A percentile compares a stretch with the other conserved stretches of the same genome.
These are phyloP conservation scores for Globisporangium alternatum DNA, from an alignment of 352 stramenopile species.

Conservation along the genomic window DNA sequence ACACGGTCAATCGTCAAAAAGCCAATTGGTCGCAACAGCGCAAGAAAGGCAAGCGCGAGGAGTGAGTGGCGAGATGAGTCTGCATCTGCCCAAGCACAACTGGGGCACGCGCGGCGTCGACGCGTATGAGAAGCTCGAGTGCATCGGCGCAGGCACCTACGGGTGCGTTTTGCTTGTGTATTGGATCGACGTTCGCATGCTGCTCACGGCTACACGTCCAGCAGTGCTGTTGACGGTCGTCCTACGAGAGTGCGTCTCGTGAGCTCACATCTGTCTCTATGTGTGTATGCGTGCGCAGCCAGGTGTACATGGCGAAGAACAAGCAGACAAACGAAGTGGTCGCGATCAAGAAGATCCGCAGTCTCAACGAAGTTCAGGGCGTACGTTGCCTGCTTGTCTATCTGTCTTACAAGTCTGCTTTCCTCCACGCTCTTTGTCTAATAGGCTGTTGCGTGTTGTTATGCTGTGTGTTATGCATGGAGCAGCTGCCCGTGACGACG, in stretches of 20 bases:
- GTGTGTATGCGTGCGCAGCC: conserved; percentile 26
- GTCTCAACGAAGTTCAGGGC: conserved; percentile 87
- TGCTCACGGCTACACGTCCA: background rate
- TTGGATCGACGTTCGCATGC: background rate
- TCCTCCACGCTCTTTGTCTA: background rate
- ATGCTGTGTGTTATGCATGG: background rate
- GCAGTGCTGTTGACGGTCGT: background rate
- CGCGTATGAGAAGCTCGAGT: conserved; percentile 88
- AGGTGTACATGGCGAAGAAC: conserved; percentile 90
- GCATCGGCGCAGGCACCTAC: conserved; percentile 88
- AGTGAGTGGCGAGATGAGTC: conserved; percentile 47
- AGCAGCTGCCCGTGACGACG: conserved; percentile 91
- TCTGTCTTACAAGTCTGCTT: background rate
- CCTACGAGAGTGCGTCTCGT: background rate
- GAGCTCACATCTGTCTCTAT: background rate
- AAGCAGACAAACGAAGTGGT: conserved; percentile 82
- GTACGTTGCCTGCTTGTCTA: conserved; percentile 31
- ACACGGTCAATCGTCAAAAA: background rate
- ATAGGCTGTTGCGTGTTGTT: background rate
- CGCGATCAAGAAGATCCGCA: conserved; percentile 91
- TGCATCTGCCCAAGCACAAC: conserved; percentile 81
- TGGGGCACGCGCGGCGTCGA: conserved; percentile 84
- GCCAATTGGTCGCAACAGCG: background rate
- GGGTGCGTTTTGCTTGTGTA: conserved; percentile 35
- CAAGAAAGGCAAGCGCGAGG: background rate